A percentile compares a stretch with the other conserved stretches of the same genome.
Conservation (phyloP, 352 stramenopile species). For the Pythium plurisporium region DNA sequence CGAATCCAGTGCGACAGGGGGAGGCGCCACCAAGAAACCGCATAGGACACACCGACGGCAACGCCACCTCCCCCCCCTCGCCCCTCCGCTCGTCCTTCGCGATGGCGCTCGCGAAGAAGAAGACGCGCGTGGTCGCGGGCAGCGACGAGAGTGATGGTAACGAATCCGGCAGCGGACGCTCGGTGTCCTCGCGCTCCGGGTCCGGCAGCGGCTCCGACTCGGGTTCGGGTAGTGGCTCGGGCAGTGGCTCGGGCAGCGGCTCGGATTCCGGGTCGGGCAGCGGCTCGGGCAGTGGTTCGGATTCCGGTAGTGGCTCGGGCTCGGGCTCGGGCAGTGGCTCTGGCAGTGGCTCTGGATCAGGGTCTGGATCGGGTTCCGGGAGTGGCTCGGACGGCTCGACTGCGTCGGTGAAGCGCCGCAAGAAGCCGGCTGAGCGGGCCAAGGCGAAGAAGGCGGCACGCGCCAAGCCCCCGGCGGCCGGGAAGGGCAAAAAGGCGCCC, state of each 20-base stretch:
- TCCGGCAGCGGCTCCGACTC: constrained; percentile 24
- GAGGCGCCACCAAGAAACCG: too few species aligned
- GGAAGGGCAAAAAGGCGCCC: constrained; percentile 22
- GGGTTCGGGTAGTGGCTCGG: constrained; percentile 28
- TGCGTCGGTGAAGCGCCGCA: constrained; percentile 25
- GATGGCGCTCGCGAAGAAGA: constrained; percentile 30
- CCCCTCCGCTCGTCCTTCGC: too few species aligned
- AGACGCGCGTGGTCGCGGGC: constrained; percentile 58
- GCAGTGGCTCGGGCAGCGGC: constrained; percentile 24
- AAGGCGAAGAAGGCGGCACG: constrained; percentile 24
- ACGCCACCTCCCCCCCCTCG: too few species aligned
- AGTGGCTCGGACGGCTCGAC: constrained; percentile 36
- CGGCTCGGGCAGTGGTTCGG: constrained; percentile 34
- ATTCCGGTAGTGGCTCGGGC: constrained; percentile 25
- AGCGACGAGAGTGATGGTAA: constrained; percentile 68
- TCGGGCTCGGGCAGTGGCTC: constrained; percentile 20
- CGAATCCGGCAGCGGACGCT: constrained; percentile 51
- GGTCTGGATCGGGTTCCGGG: constrained; percentile 20
- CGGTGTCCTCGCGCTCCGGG: constrained; percentile 44
- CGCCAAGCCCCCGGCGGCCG: constrained; percentile 24
- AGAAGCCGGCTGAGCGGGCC: constrained; percentile 18
- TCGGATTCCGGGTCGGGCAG: constrained; percentile 21
- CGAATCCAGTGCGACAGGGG: too few species aligned
- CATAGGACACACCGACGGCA: too few species aligned
- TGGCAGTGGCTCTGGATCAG: constrained; percentile 10